Evolutionary conservation across 768 basidiomycete species (phyloP).

Genomic region (Pleurotus sapidus): DNA sequence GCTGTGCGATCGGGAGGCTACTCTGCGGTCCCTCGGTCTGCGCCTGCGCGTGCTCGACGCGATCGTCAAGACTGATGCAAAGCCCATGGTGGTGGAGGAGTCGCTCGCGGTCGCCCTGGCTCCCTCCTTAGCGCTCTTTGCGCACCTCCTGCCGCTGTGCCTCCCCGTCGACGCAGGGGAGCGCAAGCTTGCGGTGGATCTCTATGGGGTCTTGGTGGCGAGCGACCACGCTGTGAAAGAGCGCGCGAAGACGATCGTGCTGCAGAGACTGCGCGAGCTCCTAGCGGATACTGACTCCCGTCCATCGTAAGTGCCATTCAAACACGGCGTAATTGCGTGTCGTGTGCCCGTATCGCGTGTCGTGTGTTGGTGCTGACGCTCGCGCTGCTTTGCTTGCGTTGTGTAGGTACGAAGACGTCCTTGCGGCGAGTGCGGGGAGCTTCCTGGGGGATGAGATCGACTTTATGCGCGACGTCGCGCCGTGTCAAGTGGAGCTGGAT

Average conservation of each 20-base stretch:
- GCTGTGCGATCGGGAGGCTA: constrained; percentile 25
- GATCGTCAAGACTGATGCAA: constrained; percentile 19
- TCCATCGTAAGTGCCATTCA: constrained; percentile 26
- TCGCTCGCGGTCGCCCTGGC: constrained; percentile 21
- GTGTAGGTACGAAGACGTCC: constrained; percentile 44
- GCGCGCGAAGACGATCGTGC: neutral
- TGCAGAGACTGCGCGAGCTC: neutral
- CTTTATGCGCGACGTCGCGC: constrained; percentile 50
- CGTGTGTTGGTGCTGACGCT: too few relatives aligned
- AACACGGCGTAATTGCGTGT: too few relatives aligned
- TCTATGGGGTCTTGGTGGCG: constrained; percentile 24
- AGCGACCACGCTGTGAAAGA: neutral
- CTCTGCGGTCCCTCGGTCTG: constrained; percentile 19
- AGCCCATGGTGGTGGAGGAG: constrained; percentile 5
- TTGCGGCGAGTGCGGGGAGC: constrained; percentile 31
- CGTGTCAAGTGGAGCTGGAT: constrained; percentile 42
- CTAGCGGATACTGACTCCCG: constrained; percentile 30
- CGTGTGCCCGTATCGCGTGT: too few relatives aligned
- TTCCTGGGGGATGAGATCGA: constrained; percentile 35
- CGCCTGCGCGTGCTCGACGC: constrained; percentile 31
- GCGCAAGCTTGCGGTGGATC: constrained; percentile 40
- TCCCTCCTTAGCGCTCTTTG: constrained; percentile 46
- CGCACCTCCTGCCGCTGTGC: constrained; percentile 41
- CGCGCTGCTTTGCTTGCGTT: neutral
- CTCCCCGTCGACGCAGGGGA: constrained; percentile 5